Evolutionary conservation across 1,284 basidiomycete species (phyloP), one percentile per base, ranked within the genome.

Genomic region (Ceratobasidium sp.): DNA sequence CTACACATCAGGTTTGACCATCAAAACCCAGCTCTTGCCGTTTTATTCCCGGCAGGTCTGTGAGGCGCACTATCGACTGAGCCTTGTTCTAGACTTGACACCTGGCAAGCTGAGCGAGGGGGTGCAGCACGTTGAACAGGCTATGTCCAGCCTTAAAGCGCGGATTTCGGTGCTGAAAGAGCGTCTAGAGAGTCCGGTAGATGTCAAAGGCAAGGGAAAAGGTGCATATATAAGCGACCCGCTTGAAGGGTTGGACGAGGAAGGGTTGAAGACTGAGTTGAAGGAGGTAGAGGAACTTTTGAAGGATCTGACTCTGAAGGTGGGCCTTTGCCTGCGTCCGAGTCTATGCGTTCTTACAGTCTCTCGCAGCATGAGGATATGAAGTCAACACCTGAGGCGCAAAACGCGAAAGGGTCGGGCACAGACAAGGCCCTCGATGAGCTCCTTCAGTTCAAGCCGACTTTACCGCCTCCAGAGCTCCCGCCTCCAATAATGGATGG

Each of bases 31-130:
- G 13, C 84, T 95, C 27, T 87, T 96, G 5, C 92, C 94, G 0
- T 80, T 85, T 11, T 92, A 91, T 13, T 95, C 94, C 9, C 90
- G 95, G 59, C 91, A 94, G 78, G 90, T 96, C 78, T 94, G 95
- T 0, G 92, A 94, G 80, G 92, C 90, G 1, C 94, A 96, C 81
- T 96, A 95, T 81, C 95, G 95, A 80, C 86, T 96, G 76, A 93
- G 91, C 79, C 93, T 95, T 78, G 94, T 92, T 7, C 89, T 95
- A 48, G 95, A 97, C 81, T 87, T 96, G 58, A 93, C 92, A 0
- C 88, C 93, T 0, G 91, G 92, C 2, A 87, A 90, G 9, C 87
- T 95, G 1, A 84, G 88, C n/a, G 91, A 92, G 66, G 90, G 94
- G 0, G 92, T 97, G 51, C 78, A 81, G 16, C 93, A 96, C 76